Percentiles rank a stretch among this genome's conserved stretches.
phyloP scores from a whole-genome alignment of 2,329 filamentous ascomycete genomes.

The Penicillium rolfsii region DNA sequence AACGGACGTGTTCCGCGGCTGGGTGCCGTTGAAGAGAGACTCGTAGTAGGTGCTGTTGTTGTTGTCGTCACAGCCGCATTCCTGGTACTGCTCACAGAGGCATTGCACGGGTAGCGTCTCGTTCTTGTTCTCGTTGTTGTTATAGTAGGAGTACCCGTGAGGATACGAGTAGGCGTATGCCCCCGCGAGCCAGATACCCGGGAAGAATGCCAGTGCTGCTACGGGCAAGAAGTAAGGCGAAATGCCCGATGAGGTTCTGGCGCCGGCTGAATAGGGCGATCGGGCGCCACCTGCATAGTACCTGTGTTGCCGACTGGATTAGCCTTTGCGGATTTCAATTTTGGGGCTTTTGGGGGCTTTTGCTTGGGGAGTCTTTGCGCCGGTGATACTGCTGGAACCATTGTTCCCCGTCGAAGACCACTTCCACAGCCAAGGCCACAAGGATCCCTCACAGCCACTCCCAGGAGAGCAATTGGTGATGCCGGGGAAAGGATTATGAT shows the following conservation, averaged over 20 bases:
- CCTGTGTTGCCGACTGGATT: constrained; percentile 53
- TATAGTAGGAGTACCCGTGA: constrained; percentile 53
- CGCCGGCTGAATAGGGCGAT: constrained; percentile 55
- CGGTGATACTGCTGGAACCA: not conserved
- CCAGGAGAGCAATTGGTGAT: not conserved
- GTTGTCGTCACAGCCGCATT: constrained; percentile 62
- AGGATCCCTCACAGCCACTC: constrained; percentile 42
- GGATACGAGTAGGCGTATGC: constrained; percentile 60
- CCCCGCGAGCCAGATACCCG: constrained; percentile 59
- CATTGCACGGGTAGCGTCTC: constrained; percentile 59
- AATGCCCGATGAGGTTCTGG: constrained; percentile 53
- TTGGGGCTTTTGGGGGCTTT: not conserved
- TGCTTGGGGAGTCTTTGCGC: not conserved
- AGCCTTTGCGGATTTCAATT: not conserved
- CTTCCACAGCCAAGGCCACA: not conserved
- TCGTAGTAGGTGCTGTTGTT: constrained; percentile 49
- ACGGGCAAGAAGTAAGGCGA: constrained; percentile 53
- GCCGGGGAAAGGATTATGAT: not conserved
- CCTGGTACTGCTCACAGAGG: constrained; percentile 57
- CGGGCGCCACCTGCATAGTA: constrained; percentile 61
- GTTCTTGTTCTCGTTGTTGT: constrained; percentile 51
- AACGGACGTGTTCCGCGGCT: constrained; percentile 43
- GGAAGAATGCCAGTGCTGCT: constrained; percentile 53
- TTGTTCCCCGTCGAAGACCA: constrained; percentile 12
- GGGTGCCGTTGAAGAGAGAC: constrained; percentile 47